These are phyloP conservation scores for Gynostemma pentaphyllum DNA, from an alignment of 306 rosid species.

Conservation along the genomic window DNA sequence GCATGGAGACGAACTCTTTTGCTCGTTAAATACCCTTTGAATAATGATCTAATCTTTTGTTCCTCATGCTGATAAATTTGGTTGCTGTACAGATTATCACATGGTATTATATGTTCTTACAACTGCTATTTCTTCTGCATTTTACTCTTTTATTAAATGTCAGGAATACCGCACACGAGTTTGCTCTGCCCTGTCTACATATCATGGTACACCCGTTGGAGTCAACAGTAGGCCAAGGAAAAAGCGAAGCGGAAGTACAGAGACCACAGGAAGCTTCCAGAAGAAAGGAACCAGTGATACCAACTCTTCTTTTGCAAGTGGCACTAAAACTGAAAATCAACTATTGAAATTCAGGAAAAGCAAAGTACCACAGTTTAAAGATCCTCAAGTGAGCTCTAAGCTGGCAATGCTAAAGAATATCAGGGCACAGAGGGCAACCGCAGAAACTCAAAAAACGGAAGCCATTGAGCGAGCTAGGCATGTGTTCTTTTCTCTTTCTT, in stretches of 20 bases:
- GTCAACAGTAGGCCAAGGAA: conserved; percentile 51
- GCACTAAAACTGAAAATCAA: conserved; percentile 17
- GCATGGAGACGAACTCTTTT: neutral
- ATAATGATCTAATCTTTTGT: neutral
- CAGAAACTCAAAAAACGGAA: conserved; percentile 50
- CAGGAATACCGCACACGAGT: conserved; percentile 79
- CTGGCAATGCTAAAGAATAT: conserved; percentile 81
- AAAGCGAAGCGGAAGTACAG: conserved; percentile 31
- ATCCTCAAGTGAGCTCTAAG: conserved; percentile 76
- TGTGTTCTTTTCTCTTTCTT: conserved; percentile 16
- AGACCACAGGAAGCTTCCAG: conserved; percentile 28
- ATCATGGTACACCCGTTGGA: conserved; percentile 44
- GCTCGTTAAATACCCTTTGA: neutral
- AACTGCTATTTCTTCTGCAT: neutral
- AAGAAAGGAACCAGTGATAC: conserved; percentile 22
- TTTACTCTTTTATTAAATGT: neutral
- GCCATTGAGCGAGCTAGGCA: conserved; percentile 83
- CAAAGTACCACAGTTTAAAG: conserved; percentile 58
- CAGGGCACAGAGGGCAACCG: conserved; percentile 70
- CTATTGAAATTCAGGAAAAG: conserved; percentile 28
- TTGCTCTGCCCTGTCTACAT: conserved; percentile 52
- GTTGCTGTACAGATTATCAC: neutral
- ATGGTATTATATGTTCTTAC: neutral
- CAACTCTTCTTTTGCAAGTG: conserved; percentile 15
- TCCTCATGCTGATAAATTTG: neutral